A percentile compares a stretch with the other conserved stretches of the same genome.
Evolutionary conservation across 805 yeast species (phyloP).

Genomic region (Candida namnaoensis): DNA sequence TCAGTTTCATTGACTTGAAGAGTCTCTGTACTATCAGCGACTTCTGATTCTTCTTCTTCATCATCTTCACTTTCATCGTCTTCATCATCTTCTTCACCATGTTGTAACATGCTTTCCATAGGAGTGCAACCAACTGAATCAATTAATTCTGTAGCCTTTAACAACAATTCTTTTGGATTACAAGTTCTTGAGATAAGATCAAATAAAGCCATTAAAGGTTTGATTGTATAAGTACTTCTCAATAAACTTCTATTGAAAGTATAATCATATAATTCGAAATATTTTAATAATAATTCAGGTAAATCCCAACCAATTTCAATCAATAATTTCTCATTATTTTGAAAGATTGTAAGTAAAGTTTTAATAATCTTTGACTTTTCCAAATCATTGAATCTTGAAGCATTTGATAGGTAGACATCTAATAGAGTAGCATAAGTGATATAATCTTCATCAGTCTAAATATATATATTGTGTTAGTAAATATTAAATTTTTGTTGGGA

Average conservation of each 20-base stretch:
- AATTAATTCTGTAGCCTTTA: conserved; percentile 63
- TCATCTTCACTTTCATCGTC: background rate
- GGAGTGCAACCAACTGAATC: conserved; percentile 22
- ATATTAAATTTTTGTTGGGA: no score
- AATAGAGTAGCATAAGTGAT: conserved; percentile 65
- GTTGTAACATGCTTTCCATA: background rate
- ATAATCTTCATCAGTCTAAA: conserved; percentile 38
- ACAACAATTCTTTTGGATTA: conserved; percentile 71
- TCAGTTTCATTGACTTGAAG: conserved; percentile 3
- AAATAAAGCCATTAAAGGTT: conserved; percentile 37
- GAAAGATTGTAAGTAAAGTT: conserved; percentile 34
- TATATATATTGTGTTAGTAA: no score
- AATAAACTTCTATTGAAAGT: conserved; percentile 30
- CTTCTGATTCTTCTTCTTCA: conserved; percentile 4
- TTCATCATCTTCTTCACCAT: background rate
- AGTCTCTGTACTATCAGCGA: conserved; percentile 1
- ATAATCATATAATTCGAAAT: conserved; percentile 31
- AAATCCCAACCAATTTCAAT: conserved; percentile 86
- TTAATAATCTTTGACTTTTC: conserved; percentile 45
- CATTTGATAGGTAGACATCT: conserved; percentile 50
- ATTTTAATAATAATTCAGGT: conserved; percentile 58
- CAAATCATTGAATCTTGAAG: conserved; percentile 31
- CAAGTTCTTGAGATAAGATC: conserved; percentile 60
- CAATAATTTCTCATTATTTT: conserved; percentile 37
- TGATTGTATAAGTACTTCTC: conserved; percentile 8